These are phyloP conservation scores for Penicillium paxilli DNA, from an alignment of 495 filamentous ascomycete species.

Conservation along the genomic window DNA sequence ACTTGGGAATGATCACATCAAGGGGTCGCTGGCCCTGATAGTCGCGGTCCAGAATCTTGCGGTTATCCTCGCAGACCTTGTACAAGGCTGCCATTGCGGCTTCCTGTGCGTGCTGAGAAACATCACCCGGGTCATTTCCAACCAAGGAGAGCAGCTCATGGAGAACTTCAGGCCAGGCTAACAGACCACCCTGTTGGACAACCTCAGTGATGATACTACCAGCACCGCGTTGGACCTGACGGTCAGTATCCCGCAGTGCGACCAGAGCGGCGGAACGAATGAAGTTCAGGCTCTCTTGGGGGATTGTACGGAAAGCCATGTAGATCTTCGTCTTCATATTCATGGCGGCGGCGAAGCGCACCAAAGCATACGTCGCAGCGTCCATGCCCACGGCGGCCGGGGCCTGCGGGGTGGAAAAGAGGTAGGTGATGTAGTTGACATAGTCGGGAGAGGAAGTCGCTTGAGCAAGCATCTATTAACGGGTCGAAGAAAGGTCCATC, in stretches of 20 bases:
- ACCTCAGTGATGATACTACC: conserved; percentile 97
- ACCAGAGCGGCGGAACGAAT: conserved; percentile 76
- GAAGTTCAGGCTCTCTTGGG: conserved; percentile 65
- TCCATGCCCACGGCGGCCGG: conserved; percentile 58
- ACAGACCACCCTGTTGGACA: conserved; percentile 77
- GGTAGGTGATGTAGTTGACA: conserved; percentile 93
- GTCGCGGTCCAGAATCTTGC: conserved; percentile 79
- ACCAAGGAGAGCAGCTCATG: conserved; percentile 76
- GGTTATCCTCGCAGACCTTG: conserved; percentile 97
- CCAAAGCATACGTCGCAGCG: conserved; percentile 62
- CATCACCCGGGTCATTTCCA: conserved; percentile 67
- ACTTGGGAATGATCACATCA: conserved; percentile 84
- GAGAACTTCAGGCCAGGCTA: conserved; percentile 89
- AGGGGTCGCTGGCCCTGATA: conserved; percentile 84
- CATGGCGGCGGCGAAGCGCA: conserved; percentile 83
- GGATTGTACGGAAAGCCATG: conserved; percentile 66
- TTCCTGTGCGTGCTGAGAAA: conserved; percentile 73
- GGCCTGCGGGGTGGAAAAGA: conserved; percentile 71
- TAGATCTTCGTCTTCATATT: conserved; percentile 94
- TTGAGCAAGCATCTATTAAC: conserved; percentile 90
- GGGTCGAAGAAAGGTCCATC: not conserved
- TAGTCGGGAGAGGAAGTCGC: conserved; percentile 90
- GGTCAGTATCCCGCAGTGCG: conserved; percentile 76
- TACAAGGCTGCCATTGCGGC: conserved; percentile 89
- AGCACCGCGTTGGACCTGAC: conserved; percentile 81